These are phyloP conservation scores for Fremontodendron californicum DNA, from an alignment of 345 rosid genomes.

Conservation along the genomic window DNA sequence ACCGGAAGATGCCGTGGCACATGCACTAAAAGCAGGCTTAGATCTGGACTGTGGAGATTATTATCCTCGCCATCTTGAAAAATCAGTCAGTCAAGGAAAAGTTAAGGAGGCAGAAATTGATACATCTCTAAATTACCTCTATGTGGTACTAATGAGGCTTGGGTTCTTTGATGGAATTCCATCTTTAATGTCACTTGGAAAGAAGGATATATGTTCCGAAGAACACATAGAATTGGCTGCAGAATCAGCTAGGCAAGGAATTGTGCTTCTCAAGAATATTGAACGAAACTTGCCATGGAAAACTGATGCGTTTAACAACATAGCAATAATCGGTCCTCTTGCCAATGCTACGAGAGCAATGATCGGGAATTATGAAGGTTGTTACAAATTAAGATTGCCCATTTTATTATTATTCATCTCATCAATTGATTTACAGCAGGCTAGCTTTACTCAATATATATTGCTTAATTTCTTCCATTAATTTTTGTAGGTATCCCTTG, in stretches of 20 bases:
- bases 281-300: conserved; percentile 25
- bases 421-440: background rate
- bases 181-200: conserved; percentile 27
- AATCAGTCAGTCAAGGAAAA: conserved; percentile 43
- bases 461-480: background rate
- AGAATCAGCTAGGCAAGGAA: conserved; percentile 47
- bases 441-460: background rate
- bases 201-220: conserved; percentile 22
- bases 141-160: conserved; percentile 54
- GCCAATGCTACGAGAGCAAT: conserved; percentile 30
- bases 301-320: background rate
- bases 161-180: conserved; percentile 61
- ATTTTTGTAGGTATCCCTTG: conserved; percentile 25
- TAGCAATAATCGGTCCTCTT: conserved; percentile 43
- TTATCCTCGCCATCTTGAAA: conserved; percentile 27
- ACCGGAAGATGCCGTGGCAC: conserved; percentile 53
- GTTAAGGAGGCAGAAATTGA: conserved; percentile 28
- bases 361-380: conserved; percentile 48
- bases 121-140: conserved; percentile 25
- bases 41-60: conserved; percentile 66
- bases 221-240: conserved; percentile 43
- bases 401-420: background rate
- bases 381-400: background rate
- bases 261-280: conserved; percentile 38
- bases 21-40: conserved; percentile 56